Evolutionary conservation across 2,329 filamentous ascomycete species (phyloP).

Genomic region (Paecilomyces niveus): DNA sequence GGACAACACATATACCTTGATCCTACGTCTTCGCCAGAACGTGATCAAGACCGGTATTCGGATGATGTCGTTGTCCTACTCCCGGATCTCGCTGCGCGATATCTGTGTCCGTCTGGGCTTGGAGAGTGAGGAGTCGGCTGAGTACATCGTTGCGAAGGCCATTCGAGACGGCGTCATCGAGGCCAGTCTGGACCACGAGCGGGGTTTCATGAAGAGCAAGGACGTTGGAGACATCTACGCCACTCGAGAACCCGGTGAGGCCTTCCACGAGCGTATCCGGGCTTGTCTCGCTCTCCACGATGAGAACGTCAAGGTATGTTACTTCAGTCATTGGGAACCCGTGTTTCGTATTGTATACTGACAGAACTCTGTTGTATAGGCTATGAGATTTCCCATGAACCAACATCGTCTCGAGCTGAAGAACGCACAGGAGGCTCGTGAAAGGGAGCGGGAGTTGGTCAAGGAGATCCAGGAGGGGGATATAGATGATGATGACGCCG

Average conservation of each 20-base stretch:
- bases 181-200: slow-evolving; percentile 86
- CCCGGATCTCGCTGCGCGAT: slow-evolving; percentile 90
- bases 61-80: slow-evolving; percentile 98
- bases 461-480: slow-evolving; percentile 99
- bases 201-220: slow-evolving; percentile 97
- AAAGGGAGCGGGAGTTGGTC: slow-evolving; percentile 90
- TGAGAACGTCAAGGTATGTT: slow-evolving; percentile 86
- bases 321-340: not conserved
- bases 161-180: slow-evolving; percentile 97
- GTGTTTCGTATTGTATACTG: not conserved
- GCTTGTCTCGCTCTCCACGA: slow-evolving; percentile 90
- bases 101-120: slow-evolving; percentile 94
- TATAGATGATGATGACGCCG: slow-evolving; percentile 91
- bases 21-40: slow-evolving; percentile 90
- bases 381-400: slow-evolving; percentile 99
- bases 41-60: slow-evolving; percentile 99
- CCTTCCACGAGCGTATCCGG: slow-evolving; percentile 92
- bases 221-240: slow-evolving; percentile 94
- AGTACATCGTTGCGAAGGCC: slow-evolving; percentile 98
- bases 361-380: slow-evolving; percentile 46
- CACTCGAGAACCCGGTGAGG: slow-evolving; percentile 89
- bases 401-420: slow-evolving; percentile 95
- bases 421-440: slow-evolving; percentile 96
- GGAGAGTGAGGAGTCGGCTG: slow-evolving; percentile 91
- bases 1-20: slow-evolving; percentile 91